phyloP scores from a whole-genome alignment of 1,139 yeast species.

The Taiozyma sp. region DNA sequence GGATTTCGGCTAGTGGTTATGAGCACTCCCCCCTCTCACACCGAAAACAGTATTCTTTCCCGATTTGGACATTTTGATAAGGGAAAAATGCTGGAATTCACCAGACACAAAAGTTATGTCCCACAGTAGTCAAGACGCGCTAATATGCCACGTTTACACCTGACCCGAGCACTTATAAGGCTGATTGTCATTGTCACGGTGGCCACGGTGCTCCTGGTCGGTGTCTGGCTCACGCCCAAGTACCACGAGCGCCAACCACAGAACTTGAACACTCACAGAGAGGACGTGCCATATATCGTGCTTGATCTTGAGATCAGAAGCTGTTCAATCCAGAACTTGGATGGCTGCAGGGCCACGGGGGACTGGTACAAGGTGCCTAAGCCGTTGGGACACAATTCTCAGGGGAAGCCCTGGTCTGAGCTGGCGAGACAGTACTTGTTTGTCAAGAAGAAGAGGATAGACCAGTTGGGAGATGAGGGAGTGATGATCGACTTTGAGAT shows the following conservation, averaged over 20 bases:
- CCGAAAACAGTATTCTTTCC: background rate
- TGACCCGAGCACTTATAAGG: background rate
- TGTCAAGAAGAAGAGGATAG: slow-evolving; percentile 7
- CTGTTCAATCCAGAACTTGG: slow-evolving; percentile 7
- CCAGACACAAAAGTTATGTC: background rate
- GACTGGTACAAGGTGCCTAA: slow-evolving; percentile 15
- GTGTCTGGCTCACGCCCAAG: background rate
- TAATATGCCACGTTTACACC: background rate
- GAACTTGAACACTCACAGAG: slow-evolving; percentile 1
- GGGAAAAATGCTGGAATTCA: background rate
- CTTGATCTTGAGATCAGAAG: slow-evolving; percentile 2
- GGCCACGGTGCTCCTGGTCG: background rate
- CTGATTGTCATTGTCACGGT: background rate
- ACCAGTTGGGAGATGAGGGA: background rate
- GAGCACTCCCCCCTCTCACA: background rate
- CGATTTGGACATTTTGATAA: background rate
- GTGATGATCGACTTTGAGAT: background rate
- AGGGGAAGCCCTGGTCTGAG: slow-evolving; percentile 7
- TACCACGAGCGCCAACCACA: background rate
- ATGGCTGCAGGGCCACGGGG: slow-evolving; percentile 3
- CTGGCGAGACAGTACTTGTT: slow-evolving; percentile 8
- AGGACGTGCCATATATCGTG: background rate
- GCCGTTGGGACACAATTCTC: slow-evolving; percentile 4
- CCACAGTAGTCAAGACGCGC: background rate
- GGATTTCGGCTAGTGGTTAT: background rate